Conservation (phyloP, 345 rosid genomes). For the Populus pruinosa region DNA sequence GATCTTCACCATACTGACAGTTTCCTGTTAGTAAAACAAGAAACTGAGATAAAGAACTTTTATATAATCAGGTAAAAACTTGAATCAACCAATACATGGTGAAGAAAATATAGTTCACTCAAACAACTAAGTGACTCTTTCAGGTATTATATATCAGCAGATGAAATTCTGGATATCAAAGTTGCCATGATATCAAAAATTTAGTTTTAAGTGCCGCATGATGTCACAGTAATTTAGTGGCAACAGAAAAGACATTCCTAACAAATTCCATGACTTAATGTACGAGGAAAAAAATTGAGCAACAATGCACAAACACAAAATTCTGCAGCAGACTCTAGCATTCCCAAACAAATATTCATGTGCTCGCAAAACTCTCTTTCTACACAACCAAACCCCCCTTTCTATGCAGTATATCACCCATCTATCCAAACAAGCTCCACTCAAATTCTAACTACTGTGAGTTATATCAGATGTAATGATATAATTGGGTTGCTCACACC, state of each 20-base stretch:
- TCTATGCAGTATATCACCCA: not conserved
- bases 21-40: conserved; percentile 9
- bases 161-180: not conserved
- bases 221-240: not conserved
- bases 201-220: not conserved
- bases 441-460: not conserved
- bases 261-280: not conserved
- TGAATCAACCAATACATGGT: not conserved
- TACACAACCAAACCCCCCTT: not conserved
- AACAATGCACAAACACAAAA: not conserved
- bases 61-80: not conserved
- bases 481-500: not conserved
- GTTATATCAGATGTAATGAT: not conserved
- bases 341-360: not conserved
- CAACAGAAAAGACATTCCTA: too few relatives aligned
- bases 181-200: not conserved
- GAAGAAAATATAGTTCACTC: not conserved
- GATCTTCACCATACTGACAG: conserved; percentile 28
- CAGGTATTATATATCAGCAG: not conserved
- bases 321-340: too few relatives aligned
- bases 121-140: not conserved
- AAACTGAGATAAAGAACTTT: not conserved
- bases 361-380: not conserved
- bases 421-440: not conserved
- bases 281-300: not conserved